Evolutionary conservation across 1,284 basidiomycete genomes (phyloP), one percentile per base, ranked within the genome.

Genomic region (Pholiota adiposa): DNA sequence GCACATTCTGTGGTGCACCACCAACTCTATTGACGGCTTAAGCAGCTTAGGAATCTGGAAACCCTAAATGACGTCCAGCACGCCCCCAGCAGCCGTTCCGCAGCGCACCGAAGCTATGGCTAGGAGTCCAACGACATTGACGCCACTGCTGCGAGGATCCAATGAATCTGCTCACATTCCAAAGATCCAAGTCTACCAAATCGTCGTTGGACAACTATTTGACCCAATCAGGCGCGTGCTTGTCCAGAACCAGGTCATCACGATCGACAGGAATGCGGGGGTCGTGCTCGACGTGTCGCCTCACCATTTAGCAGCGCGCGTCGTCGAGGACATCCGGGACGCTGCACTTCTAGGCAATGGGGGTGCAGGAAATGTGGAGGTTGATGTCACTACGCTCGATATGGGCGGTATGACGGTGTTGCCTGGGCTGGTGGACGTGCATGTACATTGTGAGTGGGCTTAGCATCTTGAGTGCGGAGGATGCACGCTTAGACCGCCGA

Each of bases 371-470:
- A 18, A 55, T 34, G 61, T 63, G 38, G 34, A 52, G 11, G 53
- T 62, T 19, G 62, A 68, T 5, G 58, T 69, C 27, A 64, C 71
- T n/a, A 67, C 73, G 21, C 72, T 87, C n/a, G 83, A 89, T 70
- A 70, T 88, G 41, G 71, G 82, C n/a, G 67, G 73, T 18, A 65
- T 76, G 61, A 85, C 83, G 1, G 75, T 90, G 3, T 69, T 88
- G 2, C 86, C 88, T 18, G 87, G 87, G 0, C 82, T 89, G 52
- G 85, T 89, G n/a, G 87, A 89, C 65, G 76, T 76, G 1, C 87
- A 89, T 71, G 86, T 89, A 18, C 87, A 88, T 68, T 72, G 87
- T 87, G 67, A 72, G 85, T 75, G 27, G 12, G n/a, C n/a, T n/a
- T n/a, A n/a, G n/a, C n/a, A n/a, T n/a, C n/a, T n/a, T 16, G 12